Evolutionary conservation across 495 filamentous ascomycete species (phyloP).

Genomic region (Penicillium subrubescens): DNA sequence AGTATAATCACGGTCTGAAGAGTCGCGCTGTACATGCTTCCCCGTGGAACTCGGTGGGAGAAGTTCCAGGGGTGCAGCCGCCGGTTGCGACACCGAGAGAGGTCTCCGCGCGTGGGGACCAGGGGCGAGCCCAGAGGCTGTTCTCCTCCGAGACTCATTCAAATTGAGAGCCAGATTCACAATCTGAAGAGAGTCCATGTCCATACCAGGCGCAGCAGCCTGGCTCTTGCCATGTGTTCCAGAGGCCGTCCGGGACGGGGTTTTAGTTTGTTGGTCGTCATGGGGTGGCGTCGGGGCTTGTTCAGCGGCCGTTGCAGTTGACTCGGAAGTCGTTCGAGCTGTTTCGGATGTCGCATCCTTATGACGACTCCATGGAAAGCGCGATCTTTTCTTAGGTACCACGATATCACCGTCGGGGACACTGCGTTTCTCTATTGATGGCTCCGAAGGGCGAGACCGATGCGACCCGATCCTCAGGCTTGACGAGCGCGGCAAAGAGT

Average conservation of each 20-base stretch:
- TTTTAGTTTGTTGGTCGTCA: conserved; percentile 9
- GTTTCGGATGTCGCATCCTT: conserved; percentile 31
- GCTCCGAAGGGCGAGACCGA: conserved; percentile 30
- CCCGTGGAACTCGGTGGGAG: conserved; percentile 19
- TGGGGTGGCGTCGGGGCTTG: conserved; percentile 13
- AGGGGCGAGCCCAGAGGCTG: conserved; percentile 52
- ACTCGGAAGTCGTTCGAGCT: conserved; percentile 5
- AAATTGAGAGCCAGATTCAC: conserved; percentile 87
- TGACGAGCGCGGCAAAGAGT: conserved; percentile 39
- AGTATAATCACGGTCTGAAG: conserved; percentile 21
- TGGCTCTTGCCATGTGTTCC: conserved; percentile 14
- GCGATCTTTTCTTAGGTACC: conserved; percentile 42
- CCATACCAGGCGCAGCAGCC: conserved; percentile 42
- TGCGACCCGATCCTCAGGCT: conserved; percentile 31
- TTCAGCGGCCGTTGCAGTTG: conserved; percentile 12
- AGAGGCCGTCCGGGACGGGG: conserved; percentile 16
- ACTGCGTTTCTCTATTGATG: conserved; percentile 35
- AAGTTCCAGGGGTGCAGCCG: conserved; percentile 17
- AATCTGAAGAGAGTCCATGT: conserved; percentile 80
- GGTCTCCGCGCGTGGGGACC: conserved; percentile 47
- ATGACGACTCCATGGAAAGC: conserved; percentile 43
- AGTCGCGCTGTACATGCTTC: conserved; percentile 19
- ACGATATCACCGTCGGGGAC: conserved; percentile 35
- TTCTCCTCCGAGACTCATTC: conserved; percentile 75
- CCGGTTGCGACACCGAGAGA: conserved; percentile 44